A percentile compares a stretch with the other conserved stretches of the same genome.
These are phyloP conservation scores for Hippophae gyantsensis DNA, from an alignment of 306 rosid genomes.

Conservation along the genomic window DNA sequence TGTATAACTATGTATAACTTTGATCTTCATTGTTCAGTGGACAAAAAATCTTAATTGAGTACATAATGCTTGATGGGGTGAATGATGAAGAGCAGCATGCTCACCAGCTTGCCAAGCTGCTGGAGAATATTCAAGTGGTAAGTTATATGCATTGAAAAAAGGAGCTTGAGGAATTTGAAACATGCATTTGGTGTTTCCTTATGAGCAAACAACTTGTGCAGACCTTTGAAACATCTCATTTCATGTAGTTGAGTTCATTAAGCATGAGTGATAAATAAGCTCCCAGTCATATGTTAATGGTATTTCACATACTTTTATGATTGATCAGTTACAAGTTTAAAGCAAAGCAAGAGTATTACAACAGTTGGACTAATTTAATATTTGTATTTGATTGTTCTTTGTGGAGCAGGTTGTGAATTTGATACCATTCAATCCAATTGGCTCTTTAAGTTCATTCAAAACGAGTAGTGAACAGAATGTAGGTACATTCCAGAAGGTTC, in stretches of 20 bases:
- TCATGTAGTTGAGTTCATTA: too few species aligned
- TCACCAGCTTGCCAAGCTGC: constrained; percentile 76
- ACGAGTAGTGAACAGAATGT: constrained; percentile 65
- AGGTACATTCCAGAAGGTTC: constrained; percentile 59
- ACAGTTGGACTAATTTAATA: too few species aligned
- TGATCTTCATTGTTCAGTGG: constrained; percentile 32
- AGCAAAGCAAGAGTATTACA: too few species aligned
- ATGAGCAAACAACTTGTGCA: background rate
- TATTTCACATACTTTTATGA: too few species aligned
- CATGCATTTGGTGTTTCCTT: background rate
- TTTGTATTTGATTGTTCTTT: constrained; percentile 9
- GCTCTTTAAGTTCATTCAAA: constrained; percentile 62
- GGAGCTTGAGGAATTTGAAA: constrained; percentile 3
- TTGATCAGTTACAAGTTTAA: too few species aligned
- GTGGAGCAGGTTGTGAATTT: constrained; percentile 77
- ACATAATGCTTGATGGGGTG: constrained; percentile 94
- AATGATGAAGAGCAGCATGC: constrained; percentile 89
- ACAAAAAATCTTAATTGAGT: constrained; percentile 89
- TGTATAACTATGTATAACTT: background rate
- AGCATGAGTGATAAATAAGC: too few species aligned
- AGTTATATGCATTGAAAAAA: constrained; percentile 18
- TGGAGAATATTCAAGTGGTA: constrained; percentile 85
- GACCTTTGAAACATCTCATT: too few species aligned
- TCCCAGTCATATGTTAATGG: too few species aligned
- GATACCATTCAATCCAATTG: constrained; percentile 92